Conservation (phyloP, 306 rosid species). For the Medicago lupulina region DNA sequence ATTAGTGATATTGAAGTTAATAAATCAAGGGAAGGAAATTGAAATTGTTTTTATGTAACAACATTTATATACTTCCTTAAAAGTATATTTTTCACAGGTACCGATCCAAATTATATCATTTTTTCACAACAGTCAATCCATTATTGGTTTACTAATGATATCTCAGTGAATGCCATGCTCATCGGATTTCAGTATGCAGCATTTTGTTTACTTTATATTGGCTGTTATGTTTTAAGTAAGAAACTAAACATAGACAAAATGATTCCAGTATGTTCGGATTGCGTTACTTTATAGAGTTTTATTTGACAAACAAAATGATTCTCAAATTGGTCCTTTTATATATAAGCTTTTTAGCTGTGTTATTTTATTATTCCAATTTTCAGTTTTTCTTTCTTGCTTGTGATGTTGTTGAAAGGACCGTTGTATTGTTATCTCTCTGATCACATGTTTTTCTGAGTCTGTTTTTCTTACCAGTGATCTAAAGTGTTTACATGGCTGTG, state of each 20-base stretch:
- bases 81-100: constrained; percentile 41
- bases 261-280: not conserved
- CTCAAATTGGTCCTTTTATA: constrained; percentile 19
- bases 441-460: not conserved
- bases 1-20: constrained; percentile 40
- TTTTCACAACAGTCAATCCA: constrained; percentile 26
- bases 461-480: constrained; percentile 12
- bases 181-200: constrained; percentile 16
- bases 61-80: constrained; percentile 25
- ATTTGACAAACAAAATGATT: constrained; percentile 20
- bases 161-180: constrained; percentile 27
- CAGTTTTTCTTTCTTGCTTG: not conserved
- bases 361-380: constrained; percentile 14
- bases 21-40: constrained; percentile 50
- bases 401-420: not conserved
- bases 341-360: constrained; percentile 4
- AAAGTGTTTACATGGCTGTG: constrained; percentile 9
- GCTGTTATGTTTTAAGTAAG: not conserved
- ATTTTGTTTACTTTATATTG: constrained; percentile 8
- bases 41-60: constrained; percentile 34
- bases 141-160: constrained; percentile 26
- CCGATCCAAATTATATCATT: constrained; percentile 27
- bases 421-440: not conserved
- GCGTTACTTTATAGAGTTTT: not conserved
- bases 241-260: constrained; percentile 7